Evolutionary conservation across 441 rosid species (phyloP).

Genomic region (Euphorbia schlechtendalii): DNA sequence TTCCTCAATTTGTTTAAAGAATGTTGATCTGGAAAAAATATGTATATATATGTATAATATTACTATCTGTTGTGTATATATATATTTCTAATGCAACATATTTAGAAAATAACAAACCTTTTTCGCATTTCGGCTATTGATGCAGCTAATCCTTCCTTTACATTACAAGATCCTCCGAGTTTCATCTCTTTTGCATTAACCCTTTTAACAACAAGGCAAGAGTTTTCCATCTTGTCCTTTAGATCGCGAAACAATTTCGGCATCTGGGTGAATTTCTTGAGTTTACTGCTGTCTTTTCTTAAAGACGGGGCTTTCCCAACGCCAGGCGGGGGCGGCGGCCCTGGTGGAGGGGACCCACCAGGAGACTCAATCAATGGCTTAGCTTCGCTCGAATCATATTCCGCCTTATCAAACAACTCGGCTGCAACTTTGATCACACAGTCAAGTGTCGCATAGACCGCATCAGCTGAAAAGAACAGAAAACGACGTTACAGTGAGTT

Average conservation of each 20-base stretch:
- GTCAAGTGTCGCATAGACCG: constrained; percentile 18
- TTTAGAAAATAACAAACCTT: no score
- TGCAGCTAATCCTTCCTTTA: constrained; percentile 21
- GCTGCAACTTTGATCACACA: constrained; percentile 13
- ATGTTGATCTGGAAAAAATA: constrained; percentile 22
- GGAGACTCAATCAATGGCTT: not conserved
- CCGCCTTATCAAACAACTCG: constrained; percentile 14
- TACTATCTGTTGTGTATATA: not conserved
- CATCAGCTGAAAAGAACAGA: constrained; percentile 16
- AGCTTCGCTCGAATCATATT: constrained; percentile 3
- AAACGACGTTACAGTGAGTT: not conserved
- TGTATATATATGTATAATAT: not conserved
- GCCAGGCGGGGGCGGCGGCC: constrained; percentile 7
- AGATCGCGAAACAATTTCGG: constrained; percentile 9
- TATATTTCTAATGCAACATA: not conserved
- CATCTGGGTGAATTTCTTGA: constrained; percentile 25
- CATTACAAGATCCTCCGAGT: constrained; percentile 16
- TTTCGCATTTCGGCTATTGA: constrained; percentile 20
- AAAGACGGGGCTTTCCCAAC: constrained; percentile 5
- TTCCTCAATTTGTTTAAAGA: constrained; percentile 31
- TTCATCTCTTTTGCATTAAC: constrained; percentile 4
- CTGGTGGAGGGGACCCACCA: constrained; percentile 12
- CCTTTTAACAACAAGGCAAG: constrained; percentile 4
- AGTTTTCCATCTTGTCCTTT: constrained; percentile 19
- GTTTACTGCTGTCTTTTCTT: constrained; percentile 6